Evolutionary conservation across 805 yeast genomes (phyloP), one percentile per base, ranked within the genome.

Genomic region (Cyberlindnera nakhonratchasimensis): DNA sequence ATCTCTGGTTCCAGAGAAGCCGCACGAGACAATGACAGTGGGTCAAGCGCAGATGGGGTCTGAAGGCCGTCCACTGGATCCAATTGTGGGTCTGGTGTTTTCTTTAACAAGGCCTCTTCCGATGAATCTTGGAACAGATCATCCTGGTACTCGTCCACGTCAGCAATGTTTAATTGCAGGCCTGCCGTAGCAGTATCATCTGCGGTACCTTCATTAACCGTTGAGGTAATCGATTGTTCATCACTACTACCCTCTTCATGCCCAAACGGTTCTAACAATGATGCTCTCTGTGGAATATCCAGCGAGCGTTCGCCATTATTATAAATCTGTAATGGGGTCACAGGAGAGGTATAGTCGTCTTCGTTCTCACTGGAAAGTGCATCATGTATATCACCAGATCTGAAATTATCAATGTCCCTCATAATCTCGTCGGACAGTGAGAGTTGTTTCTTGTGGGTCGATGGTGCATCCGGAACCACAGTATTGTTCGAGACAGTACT

Each of bases 401-500:
- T 56, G 35, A 50, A 58, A 10, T 42, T 48, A 19, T 58, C 59
- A 13, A 58, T 54, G 30, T 58, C 59, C 36, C 54, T 48, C 47
- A 58, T 29, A 6, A 58, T 46, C 35, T 57, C 61, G 44, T 58
- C 62, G 10, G 59, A 52, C 17, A 58, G 35, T 0, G 62, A 58
- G 2, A 57, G 34, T 25, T 58, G 48, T 19, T 55, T 57, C 34
- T 42, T 46, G 28, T 56, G 59, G 2, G 31, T 36, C 13, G 42
- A 34, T 14, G 40, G 25, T 6, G 30, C 39, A 12, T 38, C 34
- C 7, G 47, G 37, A 1, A 34, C 34, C 6, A 42, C 24, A 3
- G 40, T 43, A 5, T 37, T 34, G 14, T 43, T 39, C 6, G 54
- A 47, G 1, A 37, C 46, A 1, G 52, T 30, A 33, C 58, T 54